These are phyloP conservation scores for Thermochaetoides thermophila DNA, from an alignment of 495 filamentous ascomycete species.

Conservation along the genomic window DNA sequence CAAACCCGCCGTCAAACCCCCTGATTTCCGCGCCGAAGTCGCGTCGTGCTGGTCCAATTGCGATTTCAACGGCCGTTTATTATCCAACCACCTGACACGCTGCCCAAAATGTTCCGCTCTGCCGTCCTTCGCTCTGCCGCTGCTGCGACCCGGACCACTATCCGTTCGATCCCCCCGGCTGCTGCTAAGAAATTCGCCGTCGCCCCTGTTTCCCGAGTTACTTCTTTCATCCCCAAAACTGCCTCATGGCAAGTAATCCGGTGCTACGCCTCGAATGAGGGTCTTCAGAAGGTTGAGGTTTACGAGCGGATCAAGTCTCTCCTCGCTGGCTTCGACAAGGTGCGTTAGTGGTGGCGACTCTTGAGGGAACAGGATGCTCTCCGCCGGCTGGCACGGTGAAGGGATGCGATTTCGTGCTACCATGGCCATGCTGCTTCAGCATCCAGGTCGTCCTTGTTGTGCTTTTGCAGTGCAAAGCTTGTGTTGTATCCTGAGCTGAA, in stretches of 20 bases:
- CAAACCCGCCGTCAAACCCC: conserved; percentile 7
- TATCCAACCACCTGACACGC: conserved; percentile 1
- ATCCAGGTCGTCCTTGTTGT: no score
- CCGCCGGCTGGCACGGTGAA: no score
- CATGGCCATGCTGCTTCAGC: no score
- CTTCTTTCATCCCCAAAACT: conserved; percentile 26
- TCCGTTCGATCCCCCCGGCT: conserved; percentile 43
- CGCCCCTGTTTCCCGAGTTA: conserved; percentile 24
- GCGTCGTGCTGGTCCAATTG: conserved; percentile 4
- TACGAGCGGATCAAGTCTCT: conserved; percentile 87
- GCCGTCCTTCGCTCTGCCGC: conserved; percentile 54
- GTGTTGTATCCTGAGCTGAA: no score
- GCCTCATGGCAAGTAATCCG: conserved; percentile 47
- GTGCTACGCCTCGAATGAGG: conserved; percentile 72
- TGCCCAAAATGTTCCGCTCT: conserved; percentile 65
- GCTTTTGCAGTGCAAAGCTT: no score
- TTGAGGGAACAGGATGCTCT: no score
- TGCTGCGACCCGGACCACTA: conserved; percentile 35
- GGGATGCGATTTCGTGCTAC: neutral
- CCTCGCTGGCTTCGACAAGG: conserved; percentile 94
- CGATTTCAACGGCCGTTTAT: conserved; percentile 6
- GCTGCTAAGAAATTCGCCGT: conserved; percentile 38
- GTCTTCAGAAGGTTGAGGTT: conserved; percentile 66
- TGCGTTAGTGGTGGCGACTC: conserved; percentile 26
- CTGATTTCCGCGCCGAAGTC: conserved; percentile 1